Conservation (phyloP, 225 moss, liverwort and hornwort genomes). For the Thuidium tamariscinum region DNA sequence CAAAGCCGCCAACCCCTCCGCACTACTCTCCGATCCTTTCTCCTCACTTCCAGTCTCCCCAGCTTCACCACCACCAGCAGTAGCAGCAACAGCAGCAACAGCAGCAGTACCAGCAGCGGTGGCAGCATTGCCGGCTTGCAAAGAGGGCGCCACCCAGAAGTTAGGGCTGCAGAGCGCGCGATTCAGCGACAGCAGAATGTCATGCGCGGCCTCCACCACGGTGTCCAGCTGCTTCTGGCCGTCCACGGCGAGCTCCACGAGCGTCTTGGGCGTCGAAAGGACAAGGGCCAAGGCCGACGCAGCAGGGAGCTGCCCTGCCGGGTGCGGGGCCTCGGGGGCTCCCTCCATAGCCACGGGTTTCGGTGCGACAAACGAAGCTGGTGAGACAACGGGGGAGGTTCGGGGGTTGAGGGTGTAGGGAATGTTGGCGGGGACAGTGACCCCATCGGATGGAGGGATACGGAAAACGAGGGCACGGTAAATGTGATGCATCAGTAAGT, state of each 20-base stretch:
- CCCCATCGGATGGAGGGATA: not conserved
- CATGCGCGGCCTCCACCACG: slow-evolving; percentile 77
- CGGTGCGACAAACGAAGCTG: not conserved
- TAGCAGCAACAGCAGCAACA: too few relatives aligned
- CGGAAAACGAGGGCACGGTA: not conserved
- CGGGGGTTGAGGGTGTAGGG: not conserved
- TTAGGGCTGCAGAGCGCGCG: slow-evolving; percentile 63
- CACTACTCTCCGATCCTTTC: slow-evolving; percentile 12
- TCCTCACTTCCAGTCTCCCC: slow-evolving; percentile 8
- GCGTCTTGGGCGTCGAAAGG: slow-evolving; percentile 4
- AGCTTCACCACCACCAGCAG: not conserved
- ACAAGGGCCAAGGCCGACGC: not conserved
- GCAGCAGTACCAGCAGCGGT: not conserved
- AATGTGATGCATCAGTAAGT: not conserved
- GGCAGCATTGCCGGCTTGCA: not conserved
- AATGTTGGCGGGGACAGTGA: not conserved
- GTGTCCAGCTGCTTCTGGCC: slow-evolving; percentile 63
- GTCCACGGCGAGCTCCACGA: slow-evolving; percentile 56
- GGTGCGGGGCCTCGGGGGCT: not conserved
- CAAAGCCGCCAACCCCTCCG: slow-evolving; percentile 57
- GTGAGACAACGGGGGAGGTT: not conserved
- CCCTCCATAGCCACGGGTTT: slow-evolving; percentile 25
- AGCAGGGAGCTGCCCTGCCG: not conserved
- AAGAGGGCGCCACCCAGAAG: slow-evolving; percentile 60
- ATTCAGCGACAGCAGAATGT: slow-evolving; percentile 67